Base-by-base conservation (phyloP, 2,329 filamentous ascomycete genomes). In the Saccharata proteae region DNA sequence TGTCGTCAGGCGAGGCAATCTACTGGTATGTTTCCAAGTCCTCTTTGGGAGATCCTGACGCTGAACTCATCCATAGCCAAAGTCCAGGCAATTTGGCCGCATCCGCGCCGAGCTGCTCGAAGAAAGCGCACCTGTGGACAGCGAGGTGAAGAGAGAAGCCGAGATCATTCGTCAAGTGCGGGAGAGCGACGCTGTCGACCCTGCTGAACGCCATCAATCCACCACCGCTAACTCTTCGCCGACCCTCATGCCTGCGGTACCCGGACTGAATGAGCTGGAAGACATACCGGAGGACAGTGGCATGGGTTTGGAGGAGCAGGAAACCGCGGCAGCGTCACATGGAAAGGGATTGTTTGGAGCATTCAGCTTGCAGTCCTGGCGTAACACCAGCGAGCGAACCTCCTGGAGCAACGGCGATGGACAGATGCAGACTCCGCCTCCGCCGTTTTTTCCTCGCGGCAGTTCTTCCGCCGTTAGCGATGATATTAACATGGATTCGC, bases 141-240 rank as follows among this genome's bases (percentile, higher is more conserved):
- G 80, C 24, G 90, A 98, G 54, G 76, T 84, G 35, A 77, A 81
- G 31, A 78, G 85, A 22, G 90, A 98, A 62, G 85, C 88, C 21
- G 88, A 96, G 56, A 90, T 96, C 4, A 84, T 98, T 40, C 81
- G 84, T 30, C 90, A 94, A 56, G 86, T 96, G 16, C 80, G 85
- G 24, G 90, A 96, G 54, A 88, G 79, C 44, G 33, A 35, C 12
- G 24, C 12, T n/a, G 27, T 15, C 8, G 20, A 18, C 11, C 25
- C 28, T 8, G 14, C 28, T 4, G 29, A 29, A 3, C 33, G 24
- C 12, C 24, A 35, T 10, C 28, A 26, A 4, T 69, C 44, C 43
- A 62, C 61, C 14, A 77, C 75, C 3, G 67, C 73, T 2, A 67
- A 77, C 20, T 80, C 79, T 0, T 85, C 80, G 6, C 81, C 81